Percentiles rank a stretch among this genome's conserved stretches.
These are phyloP conservation scores for Aspergillus novoparasiticus DNA, from an alignment of 2,329 filamentous ascomycete genomes.

Conservation along the genomic window DNA sequence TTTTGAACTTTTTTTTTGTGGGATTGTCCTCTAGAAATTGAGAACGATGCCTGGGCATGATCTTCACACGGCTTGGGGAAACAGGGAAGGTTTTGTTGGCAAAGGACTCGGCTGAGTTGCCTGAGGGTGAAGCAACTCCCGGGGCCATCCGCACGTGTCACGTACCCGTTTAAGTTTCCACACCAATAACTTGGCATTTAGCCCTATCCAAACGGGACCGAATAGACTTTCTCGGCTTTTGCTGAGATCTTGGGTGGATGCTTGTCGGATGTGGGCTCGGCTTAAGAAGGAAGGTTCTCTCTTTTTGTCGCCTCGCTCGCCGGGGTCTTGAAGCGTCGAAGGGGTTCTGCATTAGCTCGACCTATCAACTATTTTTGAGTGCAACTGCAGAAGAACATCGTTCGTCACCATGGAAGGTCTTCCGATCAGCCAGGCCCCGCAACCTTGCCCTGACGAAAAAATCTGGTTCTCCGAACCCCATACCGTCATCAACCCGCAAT, in stretches of 20 bases:
- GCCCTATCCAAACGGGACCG: not conserved
- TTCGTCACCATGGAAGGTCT: slow-evolving; percentile 5
- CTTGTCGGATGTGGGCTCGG: not conserved
- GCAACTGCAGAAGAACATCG: not conserved
- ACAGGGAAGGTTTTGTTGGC: not conserved
- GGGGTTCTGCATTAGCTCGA: not conserved
- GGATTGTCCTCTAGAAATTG: not conserved
- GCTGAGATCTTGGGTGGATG: not conserved
- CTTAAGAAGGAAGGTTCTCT: not conserved
- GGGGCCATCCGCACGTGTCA: not conserved
- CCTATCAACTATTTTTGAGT: not conserved
- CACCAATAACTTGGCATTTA: not conserved
- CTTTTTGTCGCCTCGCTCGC: not conserved
- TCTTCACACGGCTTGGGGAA: not conserved
- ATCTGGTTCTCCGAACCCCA: not conserved
- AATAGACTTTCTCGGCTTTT: slow-evolving; percentile 1
- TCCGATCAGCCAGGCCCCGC: slow-evolving; percentile 7
- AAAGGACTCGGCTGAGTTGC: slow-evolving; percentile 14
- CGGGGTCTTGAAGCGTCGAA: not conserved
- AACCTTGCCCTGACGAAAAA: not conserved
- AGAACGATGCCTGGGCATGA: not conserved
- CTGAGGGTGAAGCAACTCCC: slow-evolving; percentile 2
- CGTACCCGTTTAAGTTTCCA: not conserved
- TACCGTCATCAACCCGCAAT: slow-evolving; percentile 7
- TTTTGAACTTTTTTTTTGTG: not conserved